Percentiles rank a stretch among this genome's conserved stretches.
These are phyloP conservation scores for Cryptococcus floricola DNA, from an alignment of 1,284 basidiomycete species.

Conservation along the genomic window DNA sequence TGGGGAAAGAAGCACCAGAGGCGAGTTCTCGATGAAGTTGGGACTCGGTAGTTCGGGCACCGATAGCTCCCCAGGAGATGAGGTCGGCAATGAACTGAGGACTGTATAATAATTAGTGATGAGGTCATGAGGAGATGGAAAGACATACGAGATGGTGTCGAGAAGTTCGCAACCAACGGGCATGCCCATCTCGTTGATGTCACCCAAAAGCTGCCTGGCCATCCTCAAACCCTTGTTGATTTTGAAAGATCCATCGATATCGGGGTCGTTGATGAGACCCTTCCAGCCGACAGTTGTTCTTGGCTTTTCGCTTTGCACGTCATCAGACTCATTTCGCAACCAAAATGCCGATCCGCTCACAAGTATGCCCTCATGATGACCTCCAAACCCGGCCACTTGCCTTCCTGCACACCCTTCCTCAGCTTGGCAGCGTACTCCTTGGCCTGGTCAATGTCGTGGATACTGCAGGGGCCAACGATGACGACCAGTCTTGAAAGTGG, in stretches of 20 bases:
- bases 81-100: conserved; percentile 96
- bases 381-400: conserved; percentile 67
- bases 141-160: conserved; percentile 44
- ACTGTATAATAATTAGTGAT: conserved; percentile 56
- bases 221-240: conserved; percentile 96
- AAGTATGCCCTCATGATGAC: conserved; percentile 98
- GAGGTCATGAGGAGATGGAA: neutral
- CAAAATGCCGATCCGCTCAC: conserved; percentile 19
- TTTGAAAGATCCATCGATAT: conserved; percentile 52
- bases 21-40: conserved; percentile 72
- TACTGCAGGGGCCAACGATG: conserved; percentile 93
- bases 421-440: conserved; percentile 81
- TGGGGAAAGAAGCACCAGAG: conserved; percentile 48
- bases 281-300: conserved; percentile 86
- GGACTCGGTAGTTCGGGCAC: conserved; percentile 91
- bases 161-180: conserved; percentile 86
- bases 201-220: conserved; percentile 80
- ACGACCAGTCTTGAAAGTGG: conserved; percentile 70
- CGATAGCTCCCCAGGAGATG: conserved; percentile 95
- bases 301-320: conserved; percentile 47
- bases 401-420: conserved; percentile 60
- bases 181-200: conserved; percentile 77
- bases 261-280: conserved; percentile 78
- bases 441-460: conserved; percentile 85
- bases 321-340: neutral